Conservation (phyloP, 1,284 basidiomycete genomes). For the Heterobasidion irregulare region DNA sequence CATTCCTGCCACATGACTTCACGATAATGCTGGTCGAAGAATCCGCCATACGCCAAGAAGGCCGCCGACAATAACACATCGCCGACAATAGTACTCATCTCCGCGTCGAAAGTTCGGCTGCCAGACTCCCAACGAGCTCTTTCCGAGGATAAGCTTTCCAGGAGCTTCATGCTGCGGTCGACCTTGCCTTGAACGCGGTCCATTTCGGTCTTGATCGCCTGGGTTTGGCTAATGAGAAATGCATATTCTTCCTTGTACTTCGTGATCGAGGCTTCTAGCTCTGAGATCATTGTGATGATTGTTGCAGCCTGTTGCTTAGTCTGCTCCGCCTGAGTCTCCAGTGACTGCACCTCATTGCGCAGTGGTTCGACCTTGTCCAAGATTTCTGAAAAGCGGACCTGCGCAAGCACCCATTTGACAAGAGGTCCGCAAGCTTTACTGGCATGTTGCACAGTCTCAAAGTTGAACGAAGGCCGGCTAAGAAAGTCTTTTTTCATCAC, state of each 20-base stretch:
- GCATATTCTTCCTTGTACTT: slow-evolving; percentile 98
- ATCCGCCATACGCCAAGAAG: slow-evolving; percentile 95
- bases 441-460: slow-evolving; percentile 91
- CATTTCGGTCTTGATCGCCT: slow-evolving; percentile 98
- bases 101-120: slow-evolving; percentile 93
- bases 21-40: slow-evolving; percentile 98
- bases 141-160: slow-evolving; percentile 94
- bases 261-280: slow-evolving; percentile 89
- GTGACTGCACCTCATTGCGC: slow-evolving; percentile 89
- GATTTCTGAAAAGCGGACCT: slow-evolving; percentile 97
- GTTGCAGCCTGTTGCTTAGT: slow-evolving; percentile 89
- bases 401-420: slow-evolving; percentile 97
- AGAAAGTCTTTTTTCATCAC: slow-evolving; percentile 93
- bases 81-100: slow-evolving; percentile 98
- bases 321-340: slow-evolving; percentile 87
- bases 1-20: slow-evolving; percentile 97
- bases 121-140: slow-evolving; percentile 92
- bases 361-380: slow-evolving; percentile 96
- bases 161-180: slow-evolving; percentile 91
- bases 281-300: slow-evolving; percentile 88
- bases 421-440: slow-evolving; percentile 97
- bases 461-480: slow-evolving; percentile 88
- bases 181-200: slow-evolving; percentile 96
- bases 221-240: slow-evolving; percentile 92
- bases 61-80: slow-evolving; percentile 95